phyloP scores from a whole-genome alignment of 306 rosid genomes.

The Medicago lupulina region DNA sequence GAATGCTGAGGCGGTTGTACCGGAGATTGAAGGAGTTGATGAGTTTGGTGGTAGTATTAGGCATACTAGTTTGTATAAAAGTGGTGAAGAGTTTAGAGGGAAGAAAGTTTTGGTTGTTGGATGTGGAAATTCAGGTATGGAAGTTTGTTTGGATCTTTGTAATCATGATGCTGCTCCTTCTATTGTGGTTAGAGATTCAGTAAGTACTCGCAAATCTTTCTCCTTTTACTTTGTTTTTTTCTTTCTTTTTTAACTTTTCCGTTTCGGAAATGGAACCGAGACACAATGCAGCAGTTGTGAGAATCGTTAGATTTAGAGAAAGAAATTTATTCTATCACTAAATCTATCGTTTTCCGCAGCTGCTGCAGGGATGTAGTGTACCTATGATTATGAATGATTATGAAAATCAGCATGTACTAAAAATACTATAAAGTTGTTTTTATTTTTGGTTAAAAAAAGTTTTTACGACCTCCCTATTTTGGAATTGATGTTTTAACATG shows the following conservation, averaged over 20 bases:
- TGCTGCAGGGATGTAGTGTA: neutral
- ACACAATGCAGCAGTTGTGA: neutral
- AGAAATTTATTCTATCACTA: neutral
- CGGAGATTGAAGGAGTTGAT: slow-evolving; percentile 56
- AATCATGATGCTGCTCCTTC: slow-evolving; percentile 72
- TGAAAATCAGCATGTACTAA: neutral
- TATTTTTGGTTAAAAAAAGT: slow-evolving; percentile 19
- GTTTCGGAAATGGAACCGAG: neutral
- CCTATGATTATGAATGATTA: neutral
- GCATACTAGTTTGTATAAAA: slow-evolving; percentile 76
- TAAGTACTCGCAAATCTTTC: slow-evolving; percentile 42
- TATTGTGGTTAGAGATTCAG: slow-evolving; percentile 79
- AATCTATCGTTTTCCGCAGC: too few relatives aligned
- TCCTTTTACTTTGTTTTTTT: neutral
- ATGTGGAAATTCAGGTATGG: slow-evolving; percentile 95
- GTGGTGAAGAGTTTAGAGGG: slow-evolving; percentile 65
- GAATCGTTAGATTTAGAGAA: neutral
- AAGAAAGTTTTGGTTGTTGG: slow-evolving; percentile 85
- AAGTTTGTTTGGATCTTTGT: slow-evolving; percentile 89
- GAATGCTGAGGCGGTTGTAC: slow-evolving; percentile 83
- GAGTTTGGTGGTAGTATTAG: slow-evolving; percentile 59
- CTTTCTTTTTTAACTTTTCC: neutral
- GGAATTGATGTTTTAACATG: slow-evolving; percentile 39
- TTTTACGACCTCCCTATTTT: slow-evolving; percentile 33
- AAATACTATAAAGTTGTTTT: neutral